Base-by-base conservation (phyloP, 371 early-diverging fungal species). In the Syncephalastrum racemosum region DNA sequence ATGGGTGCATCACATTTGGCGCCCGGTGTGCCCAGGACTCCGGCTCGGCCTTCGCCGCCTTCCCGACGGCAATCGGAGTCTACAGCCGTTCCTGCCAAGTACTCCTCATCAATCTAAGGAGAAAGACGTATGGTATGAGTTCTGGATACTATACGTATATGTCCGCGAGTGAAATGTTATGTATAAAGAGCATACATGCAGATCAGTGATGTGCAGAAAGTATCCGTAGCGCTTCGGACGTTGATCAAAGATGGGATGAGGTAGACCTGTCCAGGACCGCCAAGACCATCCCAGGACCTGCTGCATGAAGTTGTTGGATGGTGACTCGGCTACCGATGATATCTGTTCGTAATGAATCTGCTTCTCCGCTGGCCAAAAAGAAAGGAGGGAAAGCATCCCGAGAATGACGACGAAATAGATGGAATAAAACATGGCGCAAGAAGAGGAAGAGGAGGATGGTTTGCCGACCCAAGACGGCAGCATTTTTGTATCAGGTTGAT, bases 151-250 rank as follows among this genome's bases (percentile, higher is more conserved):
- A 31, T 31, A 13, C 13, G 31, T 19, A 20, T 18, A 47, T 10
- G 22, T 42, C 20, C 12, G 51, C 4, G 18, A 25, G 44, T 40
- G 15, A 18, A 16, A 23, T 40, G 44, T 39, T 24, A 50, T 19
- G 25, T 25, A 20, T 22, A 47, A 22, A 22, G 13, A 20, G n/a
- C 19, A 68, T 67, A 84, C 75, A 68, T 90, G 90, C 57, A 90
- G 72, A 53, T 90, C 90, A 2, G 89, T 90, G n/a, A 90, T 88
- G 57, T 90, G 90, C 36, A 90, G 63, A 60, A 86, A 90, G 43
- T 74, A 73, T 0, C 86, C 86, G 55, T 68, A 56, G 40, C 53
- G 61, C 46, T 54, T 58, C 8, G 44, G 51, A 31, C 36, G 36
- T 31, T 12, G 43, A 25, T 50, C 56, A 48, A 56, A 56, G 23